These are phyloP conservation scores for Yamadazyma kanchanaburiensis DNA, from an alignment of 1,139 yeast genomes.

Conservation along the genomic window DNA sequence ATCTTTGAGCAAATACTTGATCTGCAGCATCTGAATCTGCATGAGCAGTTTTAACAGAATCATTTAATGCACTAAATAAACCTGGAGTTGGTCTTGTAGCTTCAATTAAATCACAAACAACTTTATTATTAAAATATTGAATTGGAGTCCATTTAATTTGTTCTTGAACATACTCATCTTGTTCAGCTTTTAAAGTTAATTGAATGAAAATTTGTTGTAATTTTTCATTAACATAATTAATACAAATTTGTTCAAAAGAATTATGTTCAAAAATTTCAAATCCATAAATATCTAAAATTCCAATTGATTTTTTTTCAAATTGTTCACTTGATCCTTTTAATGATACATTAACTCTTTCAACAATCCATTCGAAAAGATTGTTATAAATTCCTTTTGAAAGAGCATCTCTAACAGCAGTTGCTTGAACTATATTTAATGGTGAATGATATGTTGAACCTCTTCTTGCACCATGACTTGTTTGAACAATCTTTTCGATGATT, in stretches of 20 bases:
- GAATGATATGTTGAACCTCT: constrained; percentile 94
- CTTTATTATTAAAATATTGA: constrained; percentile 91
- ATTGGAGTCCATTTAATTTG: constrained; percentile 98
- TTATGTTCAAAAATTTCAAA: constrained; percentile 96
- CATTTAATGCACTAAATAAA: constrained; percentile 92
- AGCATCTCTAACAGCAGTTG: constrained; percentile 92
- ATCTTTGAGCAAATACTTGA: constrained; percentile 90
- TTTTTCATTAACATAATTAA: constrained; percentile 95
- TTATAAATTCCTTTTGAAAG: constrained; percentile 92
- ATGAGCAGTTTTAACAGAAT: constrained; percentile 97
- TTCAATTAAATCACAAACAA: constrained; percentile 96
- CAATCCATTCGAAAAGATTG: constrained; percentile 95
- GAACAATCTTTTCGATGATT: constrained; percentile 77
- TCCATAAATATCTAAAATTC: constrained; percentile 96
- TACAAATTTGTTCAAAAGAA: constrained; percentile 95
- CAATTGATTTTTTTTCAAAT: constrained; percentile 59
- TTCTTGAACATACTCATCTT: constrained; percentile 94
- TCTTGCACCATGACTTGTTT: constrained; percentile 83
- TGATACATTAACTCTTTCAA: constrained; percentile 85
- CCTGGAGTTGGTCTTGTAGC: constrained; percentile 92
- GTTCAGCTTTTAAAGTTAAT: constrained; percentile 92
- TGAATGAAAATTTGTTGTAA: constrained; percentile 96
- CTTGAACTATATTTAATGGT: constrained; percentile 89
- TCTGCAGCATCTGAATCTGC: constrained; percentile 98
- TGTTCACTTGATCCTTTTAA: constrained; percentile 38